Conservation (phyloP, 495 filamentous ascomycete species). For the Trichodelitschia bisporula region DNA sequence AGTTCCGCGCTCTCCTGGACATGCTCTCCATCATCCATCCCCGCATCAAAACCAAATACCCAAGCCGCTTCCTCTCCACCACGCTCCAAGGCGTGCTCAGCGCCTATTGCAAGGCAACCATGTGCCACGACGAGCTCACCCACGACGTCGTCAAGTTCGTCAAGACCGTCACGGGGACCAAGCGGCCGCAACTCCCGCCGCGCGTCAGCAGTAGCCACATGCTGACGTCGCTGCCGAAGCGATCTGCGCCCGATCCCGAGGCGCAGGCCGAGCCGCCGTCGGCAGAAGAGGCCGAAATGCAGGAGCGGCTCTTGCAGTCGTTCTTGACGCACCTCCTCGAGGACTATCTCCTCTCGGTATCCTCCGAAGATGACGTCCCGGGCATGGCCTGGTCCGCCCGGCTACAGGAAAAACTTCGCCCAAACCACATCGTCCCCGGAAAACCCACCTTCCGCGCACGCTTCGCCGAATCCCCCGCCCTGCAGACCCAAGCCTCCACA, state of each 20-base stretch:
- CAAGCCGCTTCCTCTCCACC: constrained; percentile 79
- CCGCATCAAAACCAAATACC: constrained; percentile 73
- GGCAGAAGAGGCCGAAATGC: constrained; percentile 31
- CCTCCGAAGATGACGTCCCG: constrained; percentile 26
- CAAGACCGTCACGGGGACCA: constrained; percentile 44
- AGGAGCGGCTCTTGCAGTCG: constrained; percentile 51
- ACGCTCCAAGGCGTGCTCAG: constrained; percentile 54
- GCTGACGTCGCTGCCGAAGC: constrained; percentile 7
- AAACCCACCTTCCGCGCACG: constrained; percentile 31
- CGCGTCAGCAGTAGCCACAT: constrained; percentile 36
- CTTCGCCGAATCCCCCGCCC: constrained; percentile 34
- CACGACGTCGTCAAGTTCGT: constrained; percentile 51
- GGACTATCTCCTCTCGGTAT: constrained; percentile 37
- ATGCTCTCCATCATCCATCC: constrained; percentile 70
- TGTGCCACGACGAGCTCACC: constrained; percentile 37
- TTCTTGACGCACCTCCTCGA: constrained; percentile 72
- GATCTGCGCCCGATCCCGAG: constrained; percentile 62
- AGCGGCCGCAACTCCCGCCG: constrained; percentile 49
- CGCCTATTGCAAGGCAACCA: constrained; percentile 27
- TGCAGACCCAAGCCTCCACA: constrained; percentile 41
- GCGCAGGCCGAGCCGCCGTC: constrained; percentile 27
- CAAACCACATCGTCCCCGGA: constrained; percentile 27
- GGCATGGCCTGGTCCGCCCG: constrained; percentile 56
- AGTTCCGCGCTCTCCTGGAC: constrained; percentile 54
- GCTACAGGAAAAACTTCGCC: constrained; percentile 45